These are phyloP conservation scores for Solanum sparsipilum DNA, from an alignment of 257 asterid species.

Conservation along the genomic window DNA sequence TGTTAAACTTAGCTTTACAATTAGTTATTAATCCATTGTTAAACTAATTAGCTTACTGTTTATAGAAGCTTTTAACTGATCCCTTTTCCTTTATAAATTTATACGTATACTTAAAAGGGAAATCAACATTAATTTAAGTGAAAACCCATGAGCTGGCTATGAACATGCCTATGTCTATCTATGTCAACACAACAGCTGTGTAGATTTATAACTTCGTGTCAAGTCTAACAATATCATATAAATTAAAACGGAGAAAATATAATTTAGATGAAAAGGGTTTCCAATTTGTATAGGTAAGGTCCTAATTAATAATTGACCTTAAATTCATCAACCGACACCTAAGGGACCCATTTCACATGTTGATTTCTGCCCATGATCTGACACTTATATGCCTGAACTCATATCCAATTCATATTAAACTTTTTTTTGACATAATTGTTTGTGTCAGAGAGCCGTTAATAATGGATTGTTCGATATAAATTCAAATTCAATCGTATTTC, in stretches of 20 bases:
- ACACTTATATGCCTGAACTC: neutral
- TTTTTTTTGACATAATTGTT: too few relatives aligned
- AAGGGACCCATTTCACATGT: neutral
- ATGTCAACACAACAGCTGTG: neutral
- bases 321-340: neutral
- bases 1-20: too few relatives aligned
- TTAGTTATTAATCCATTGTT: neutral
- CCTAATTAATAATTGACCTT: neutral
- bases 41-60: neutral
- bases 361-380: neutral
- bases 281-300: neutral
- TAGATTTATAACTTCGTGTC: too few relatives aligned
- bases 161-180: neutral
- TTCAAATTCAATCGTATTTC: accelerated
- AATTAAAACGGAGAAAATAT: too few relatives aligned
- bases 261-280: neutral
- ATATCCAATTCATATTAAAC: neutral
- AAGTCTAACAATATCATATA: too few relatives aligned
- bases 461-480: too few relatives aligned
- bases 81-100: neutral
- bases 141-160: neutral
- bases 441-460: too few relatives aligned
- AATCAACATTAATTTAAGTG: neutral
- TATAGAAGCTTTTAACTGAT: neutral
- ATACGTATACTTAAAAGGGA: neutral